Base-by-base conservation (phyloP, 139 green algal genomes). In the Auxenochlorella pyrenoidosa region DNA sequence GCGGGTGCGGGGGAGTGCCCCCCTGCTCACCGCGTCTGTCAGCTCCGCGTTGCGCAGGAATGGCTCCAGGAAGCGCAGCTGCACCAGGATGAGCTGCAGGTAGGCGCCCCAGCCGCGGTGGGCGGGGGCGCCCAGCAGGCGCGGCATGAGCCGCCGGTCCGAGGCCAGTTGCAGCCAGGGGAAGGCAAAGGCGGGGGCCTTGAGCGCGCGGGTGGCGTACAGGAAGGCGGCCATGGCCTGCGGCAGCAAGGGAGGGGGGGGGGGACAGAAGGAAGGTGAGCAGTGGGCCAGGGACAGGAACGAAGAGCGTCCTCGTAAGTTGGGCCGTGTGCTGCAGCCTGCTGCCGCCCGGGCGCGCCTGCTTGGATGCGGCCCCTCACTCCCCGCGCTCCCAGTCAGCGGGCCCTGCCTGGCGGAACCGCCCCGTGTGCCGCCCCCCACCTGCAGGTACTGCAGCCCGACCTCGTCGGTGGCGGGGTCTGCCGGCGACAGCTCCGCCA, bases 61-160 rank as follows among this genome's bases (percentile, higher is more conserved):
- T 32, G 98, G 98, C 94, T 99, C 97, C 92, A 99, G 92, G 95
- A 99, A 99, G 28, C 93, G 92, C 82, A 99, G 95, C 83, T 91
- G 89, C 54, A 80, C 87, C 16, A 93, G 54, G 66, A 94, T 60
- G 26, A 97, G 93, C 65, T 92, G 92, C 85, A 96, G 89, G 86
- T 97, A 94, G 47, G 93, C 87, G 40, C 90, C 88, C 94, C 96
- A 95, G 41, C 94, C 94, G 72, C 93, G 87, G 82, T 94, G 88
- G 75, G 88, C 85, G 32, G 93, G 91, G 19, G 91, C 87, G 41
- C 93, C 88, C 78, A 99, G 94, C 87, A 99, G 92, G 79, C 94
- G 93, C 54, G 97, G 97, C 97, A 99, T 98, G 90, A 99, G 95
- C 66, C 89, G 90, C 32, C 93, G 91, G 91, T 99, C 96, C 18